A percentile compares a stretch with the other conserved stretches of the same genome.
These are phyloP conservation scores for Lipomyces starkeyi DNA, from an alignment of 805 yeast genomes.

Conservation along the genomic window DNA sequence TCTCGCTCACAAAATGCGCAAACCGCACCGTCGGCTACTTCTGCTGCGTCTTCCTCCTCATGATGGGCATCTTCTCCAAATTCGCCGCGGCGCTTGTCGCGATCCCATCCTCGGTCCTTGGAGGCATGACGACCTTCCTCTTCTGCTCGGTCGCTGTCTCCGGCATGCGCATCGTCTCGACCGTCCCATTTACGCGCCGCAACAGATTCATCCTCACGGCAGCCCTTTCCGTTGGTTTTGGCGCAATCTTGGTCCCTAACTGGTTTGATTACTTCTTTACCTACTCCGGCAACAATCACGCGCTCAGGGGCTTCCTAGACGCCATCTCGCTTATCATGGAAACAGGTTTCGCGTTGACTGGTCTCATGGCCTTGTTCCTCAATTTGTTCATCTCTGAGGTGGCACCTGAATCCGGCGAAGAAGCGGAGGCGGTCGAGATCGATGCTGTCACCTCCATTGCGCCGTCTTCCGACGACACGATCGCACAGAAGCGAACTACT, in stretches of 20 bases:
- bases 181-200: slow-evolving; percentile 63
- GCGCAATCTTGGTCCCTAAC: slow-evolving; percentile 64
- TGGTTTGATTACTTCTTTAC: slow-evolving; percentile 73
- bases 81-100: slow-evolving; percentile 85
- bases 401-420: slow-evolving; percentile 35
- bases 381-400: slow-evolving; percentile 70
- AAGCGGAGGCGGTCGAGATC: slow-evolving; percentile 28
- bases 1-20: slow-evolving; percentile 90
- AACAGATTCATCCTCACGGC: slow-evolving; percentile 76
- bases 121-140: slow-evolving; percentile 85
- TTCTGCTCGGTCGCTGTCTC: slow-evolving; percentile 79
- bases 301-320: slow-evolving; percentile 65
- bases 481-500: too few relatives aligned
- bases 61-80: slow-evolving; percentile 88
- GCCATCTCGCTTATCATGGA: slow-evolving; percentile 75
- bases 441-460: slow-evolving; percentile 18
- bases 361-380: slow-evolving; percentile 64
- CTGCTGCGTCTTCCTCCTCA: slow-evolving; percentile 75
- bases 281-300: slow-evolving; percentile 63
- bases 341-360: slow-evolving; percentile 74
- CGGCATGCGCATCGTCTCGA: slow-evolving; percentile 68
- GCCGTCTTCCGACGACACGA: background rate
- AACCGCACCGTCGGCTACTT: slow-evolving; percentile 80
- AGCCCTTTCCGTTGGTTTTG: slow-evolving; percentile 67
- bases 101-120: slow-evolving; percentile 78